Conservation (phyloP, 2,329 filamentous ascomycete species). For the Botrytis fabae region DNA sequence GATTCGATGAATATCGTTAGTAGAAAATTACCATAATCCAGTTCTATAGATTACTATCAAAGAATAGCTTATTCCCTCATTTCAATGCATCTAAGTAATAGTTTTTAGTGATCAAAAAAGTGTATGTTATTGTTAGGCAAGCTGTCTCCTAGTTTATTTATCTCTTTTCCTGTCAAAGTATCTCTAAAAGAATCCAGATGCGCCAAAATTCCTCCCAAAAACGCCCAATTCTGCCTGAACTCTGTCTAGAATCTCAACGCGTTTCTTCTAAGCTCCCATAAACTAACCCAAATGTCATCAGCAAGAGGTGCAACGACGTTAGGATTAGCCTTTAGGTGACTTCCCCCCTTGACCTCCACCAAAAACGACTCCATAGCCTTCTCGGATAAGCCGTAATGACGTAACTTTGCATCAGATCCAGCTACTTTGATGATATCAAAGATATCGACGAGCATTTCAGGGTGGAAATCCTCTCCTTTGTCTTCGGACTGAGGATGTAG, state of each 20-base stretch:
- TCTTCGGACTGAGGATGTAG: neutral
- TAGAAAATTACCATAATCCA: neutral
- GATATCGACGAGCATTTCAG: neutral
- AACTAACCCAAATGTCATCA: neutral
- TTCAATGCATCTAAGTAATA: neutral
- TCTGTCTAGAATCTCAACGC: neutral
- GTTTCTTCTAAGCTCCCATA: neutral
- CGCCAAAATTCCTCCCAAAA: neutral
- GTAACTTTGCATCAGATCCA: neutral
- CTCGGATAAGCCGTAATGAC: conserved; percentile 9
- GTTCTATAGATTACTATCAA: neutral
- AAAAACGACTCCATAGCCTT: neutral
- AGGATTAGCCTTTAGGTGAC: neutral
- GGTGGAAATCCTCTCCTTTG: neutral
- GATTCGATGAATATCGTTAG: too few species aligned
- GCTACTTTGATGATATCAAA: neutral
- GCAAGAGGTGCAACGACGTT: neutral
- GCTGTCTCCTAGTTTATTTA: neutral
- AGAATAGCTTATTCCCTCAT: neutral
- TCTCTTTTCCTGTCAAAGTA: too few species aligned
- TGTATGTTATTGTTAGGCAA: neutral
- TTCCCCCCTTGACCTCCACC: neutral
- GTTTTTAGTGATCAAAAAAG: rapidly evolving
- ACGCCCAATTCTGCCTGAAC: neutral
- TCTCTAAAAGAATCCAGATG: neutral